A percentile compares a stretch with the other conserved stretches of the same genome.
phyloP scores from a whole-genome alignment of 1,284 basidiomycete genomes.

The Ganoderma sinense region DNA sequence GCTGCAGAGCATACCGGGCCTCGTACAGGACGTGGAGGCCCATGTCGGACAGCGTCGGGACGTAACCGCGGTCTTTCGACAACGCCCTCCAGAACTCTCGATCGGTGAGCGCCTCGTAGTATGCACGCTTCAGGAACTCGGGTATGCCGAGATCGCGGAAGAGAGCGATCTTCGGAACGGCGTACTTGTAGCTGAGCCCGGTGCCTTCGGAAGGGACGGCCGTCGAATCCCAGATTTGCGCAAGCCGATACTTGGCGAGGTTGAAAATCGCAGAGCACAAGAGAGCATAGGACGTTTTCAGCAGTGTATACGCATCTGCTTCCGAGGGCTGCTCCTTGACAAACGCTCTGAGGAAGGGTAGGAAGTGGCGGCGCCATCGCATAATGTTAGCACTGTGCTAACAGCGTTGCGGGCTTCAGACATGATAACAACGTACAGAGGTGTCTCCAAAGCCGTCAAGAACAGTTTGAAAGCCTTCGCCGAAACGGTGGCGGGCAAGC shows the following conservation, averaged over 20 bases:
- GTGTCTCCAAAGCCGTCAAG: neutral
- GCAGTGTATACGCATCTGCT: neutral
- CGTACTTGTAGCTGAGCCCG: neutral
- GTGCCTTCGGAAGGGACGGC: neutral
- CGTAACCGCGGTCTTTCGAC: neutral
- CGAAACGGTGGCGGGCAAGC: neutral
- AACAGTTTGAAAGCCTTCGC: neutral
- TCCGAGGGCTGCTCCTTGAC: neutral
- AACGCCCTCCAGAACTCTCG: neutral
- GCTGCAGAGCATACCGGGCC: neutral
- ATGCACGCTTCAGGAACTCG: neutral
- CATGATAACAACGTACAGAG: neutral
- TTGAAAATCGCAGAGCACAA: neutral
- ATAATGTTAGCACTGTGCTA: too few species aligned
- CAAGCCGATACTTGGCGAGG: neutral
- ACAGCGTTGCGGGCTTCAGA: too few species aligned
- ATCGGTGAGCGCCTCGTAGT: neutral
- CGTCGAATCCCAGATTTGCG: neutral
- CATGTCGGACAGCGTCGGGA: neutral
- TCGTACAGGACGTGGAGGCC: neutral
- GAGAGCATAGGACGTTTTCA: neutral
- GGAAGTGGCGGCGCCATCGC: too few species aligned
- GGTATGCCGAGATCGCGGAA: neutral
- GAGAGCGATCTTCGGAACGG: neutral
- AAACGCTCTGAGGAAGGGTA: neutral